phyloP scores from a whole-genome alignment of 2,329 filamentous ascomycete genomes.

The Emergomyces orientalis region DNA sequence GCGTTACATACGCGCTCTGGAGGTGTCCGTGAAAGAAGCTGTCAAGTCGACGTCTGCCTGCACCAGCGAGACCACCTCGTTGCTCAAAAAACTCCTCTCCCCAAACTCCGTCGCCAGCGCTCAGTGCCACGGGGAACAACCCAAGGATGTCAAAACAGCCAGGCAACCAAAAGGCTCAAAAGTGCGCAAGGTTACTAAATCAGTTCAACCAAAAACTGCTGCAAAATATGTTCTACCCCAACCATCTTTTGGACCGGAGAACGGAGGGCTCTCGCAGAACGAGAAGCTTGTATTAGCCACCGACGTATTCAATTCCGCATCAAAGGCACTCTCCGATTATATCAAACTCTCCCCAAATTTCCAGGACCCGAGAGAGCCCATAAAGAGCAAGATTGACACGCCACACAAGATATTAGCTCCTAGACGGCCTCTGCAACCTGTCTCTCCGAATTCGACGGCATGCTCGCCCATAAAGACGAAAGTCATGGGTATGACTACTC shows the following conservation, averaged over 20 bases:
- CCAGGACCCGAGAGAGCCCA: conserved; percentile 3
- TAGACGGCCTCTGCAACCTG: conserved; percentile 20
- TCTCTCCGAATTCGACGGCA: conserved; percentile 24
- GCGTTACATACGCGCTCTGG: conserved; percentile 20
- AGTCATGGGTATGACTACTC: not conserved
- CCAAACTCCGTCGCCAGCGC: conserved; percentile 15
- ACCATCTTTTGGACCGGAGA: conserved; percentile 20
- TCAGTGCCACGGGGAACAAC: conserved; percentile 16
- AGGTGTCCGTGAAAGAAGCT: conserved; percentile 45
- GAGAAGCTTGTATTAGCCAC: conserved; percentile 37
- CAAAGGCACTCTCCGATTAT: conserved; percentile 36
- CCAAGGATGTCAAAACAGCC: conserved; percentile 20
- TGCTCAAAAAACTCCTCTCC: conserved; percentile 32
- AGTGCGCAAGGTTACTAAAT: conserved; percentile 20
- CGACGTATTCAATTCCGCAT: conserved; percentile 38
- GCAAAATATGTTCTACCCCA: conserved; percentile 22
- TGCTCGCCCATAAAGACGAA: conserved; percentile 22
- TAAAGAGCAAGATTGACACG: not conserved
- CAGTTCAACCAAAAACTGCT: conserved; percentile 21
- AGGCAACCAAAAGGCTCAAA: conserved; percentile 20
- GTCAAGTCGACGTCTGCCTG: conserved; percentile 47
- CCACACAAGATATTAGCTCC: conserved; percentile 11
- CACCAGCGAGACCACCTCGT: conserved; percentile 36
- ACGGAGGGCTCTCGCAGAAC: conserved; percentile 25
- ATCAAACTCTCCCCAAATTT: conserved; percentile 22